phyloP scores from a whole-genome alignment of 139 green algal species.

The Chlorella sp. region DNA sequence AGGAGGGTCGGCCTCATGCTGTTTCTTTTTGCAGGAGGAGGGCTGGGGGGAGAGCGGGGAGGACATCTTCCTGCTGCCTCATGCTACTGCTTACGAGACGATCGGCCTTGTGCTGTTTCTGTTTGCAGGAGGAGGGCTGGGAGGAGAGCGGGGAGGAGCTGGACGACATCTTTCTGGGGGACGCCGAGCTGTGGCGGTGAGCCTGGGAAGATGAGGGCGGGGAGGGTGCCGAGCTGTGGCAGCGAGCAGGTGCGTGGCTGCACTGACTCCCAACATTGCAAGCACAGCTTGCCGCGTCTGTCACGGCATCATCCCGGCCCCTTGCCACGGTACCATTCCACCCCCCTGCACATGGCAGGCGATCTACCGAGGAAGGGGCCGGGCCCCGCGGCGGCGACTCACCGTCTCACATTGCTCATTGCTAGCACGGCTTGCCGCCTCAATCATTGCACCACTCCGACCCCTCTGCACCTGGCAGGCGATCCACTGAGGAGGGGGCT shows the following conservation, averaged over 20 bases:
- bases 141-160: slow-evolving; percentile 82
- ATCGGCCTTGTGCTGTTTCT: too few species aligned
- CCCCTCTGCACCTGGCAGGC: slow-evolving; percentile 13
- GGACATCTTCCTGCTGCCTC: background rate
- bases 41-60: background rate
- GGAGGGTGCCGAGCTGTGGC: too few species aligned
- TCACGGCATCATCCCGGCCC: background rate
- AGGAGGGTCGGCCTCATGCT: too few species aligned
- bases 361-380: slow-evolving; percentile 7
- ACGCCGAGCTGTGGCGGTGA: slow-evolving; percentile 85
- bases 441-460: background rate
- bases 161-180: slow-evolving; percentile 84
- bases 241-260: too few species aligned
- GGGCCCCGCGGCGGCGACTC: slow-evolving; percentile 45
- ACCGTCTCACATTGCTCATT: too few species aligned
- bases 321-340: too few species aligned
- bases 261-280: too few species aligned
- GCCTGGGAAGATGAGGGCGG: too few species aligned
- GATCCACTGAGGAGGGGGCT: slow-evolving; percentile 8
- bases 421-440: too few species aligned
- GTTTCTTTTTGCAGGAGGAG: background rate
- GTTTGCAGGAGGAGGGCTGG: slow-evolving; percentile 60
- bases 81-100: background rate
- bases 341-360: slow-evolving; percentile 10
- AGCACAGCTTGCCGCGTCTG: too few species aligned